Evolutionary conservation across 2,329 filamentous ascomycete genomes (phyloP).

Genomic region (Ambrosiella cleistominuta): DNA sequence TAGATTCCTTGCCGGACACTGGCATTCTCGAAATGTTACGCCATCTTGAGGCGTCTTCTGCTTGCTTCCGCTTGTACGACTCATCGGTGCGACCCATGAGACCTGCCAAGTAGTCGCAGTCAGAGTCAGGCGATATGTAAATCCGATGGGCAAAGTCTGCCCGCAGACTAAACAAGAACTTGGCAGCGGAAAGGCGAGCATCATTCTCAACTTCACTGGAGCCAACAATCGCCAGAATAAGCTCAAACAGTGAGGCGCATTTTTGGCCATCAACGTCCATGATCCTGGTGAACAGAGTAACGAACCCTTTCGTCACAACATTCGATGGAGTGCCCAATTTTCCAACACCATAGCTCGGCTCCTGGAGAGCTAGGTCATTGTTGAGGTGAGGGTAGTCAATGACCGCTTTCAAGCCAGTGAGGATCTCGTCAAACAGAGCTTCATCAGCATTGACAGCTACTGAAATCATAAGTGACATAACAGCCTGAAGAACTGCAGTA

Average conservation of each 20-base stretch:
- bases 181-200: constrained; percentile 57
- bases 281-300: constrained; percentile 58
- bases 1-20: constrained; percentile 27
- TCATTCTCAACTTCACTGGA: constrained; percentile 44
- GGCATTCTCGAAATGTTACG: constrained; percentile 27
- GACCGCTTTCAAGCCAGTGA: constrained; percentile 12
- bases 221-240: constrained; percentile 45
- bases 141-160: constrained; percentile 67
- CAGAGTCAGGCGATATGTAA: constrained; percentile 50
- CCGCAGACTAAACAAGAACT: constrained; percentile 63
- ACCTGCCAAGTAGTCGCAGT: constrained; percentile 56
- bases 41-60: constrained; percentile 25
- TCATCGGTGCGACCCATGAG: constrained; percentile 49
- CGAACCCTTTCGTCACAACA: constrained; percentile 52
- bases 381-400: constrained; percentile 7
- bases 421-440: constrained; percentile 39
- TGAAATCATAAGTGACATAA: constrained; percentile 46
- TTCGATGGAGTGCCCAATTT: constrained; percentile 38
- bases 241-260: constrained; percentile 42
- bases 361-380: constrained; percentile 13
- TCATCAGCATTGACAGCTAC: constrained; percentile 44
- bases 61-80: constrained; percentile 31
- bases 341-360: constrained; percentile 12
- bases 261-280: constrained; percentile 51
- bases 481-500: constrained; percentile 42